phyloP scores from a whole-genome alignment of 164 flowering plant species.

The Stephania yunnanensis region DNA sequence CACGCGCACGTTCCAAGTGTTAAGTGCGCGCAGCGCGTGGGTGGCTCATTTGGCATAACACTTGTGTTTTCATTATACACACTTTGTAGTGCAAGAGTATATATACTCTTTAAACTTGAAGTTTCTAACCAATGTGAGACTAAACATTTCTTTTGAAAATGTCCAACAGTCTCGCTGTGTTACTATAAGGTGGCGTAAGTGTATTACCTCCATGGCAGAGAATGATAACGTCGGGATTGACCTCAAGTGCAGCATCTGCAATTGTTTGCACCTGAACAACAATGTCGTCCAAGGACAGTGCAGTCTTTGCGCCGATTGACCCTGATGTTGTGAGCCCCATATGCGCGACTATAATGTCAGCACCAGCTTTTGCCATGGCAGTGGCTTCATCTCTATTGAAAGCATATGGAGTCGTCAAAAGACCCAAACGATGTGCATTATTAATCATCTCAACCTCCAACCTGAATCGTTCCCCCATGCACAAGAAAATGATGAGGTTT shows the following conservation, averaged over 20 bases:
- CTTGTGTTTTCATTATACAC: no score
- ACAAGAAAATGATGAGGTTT: not conserved
- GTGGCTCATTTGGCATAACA: no score
- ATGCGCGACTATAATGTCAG: constrained; percentile 91
- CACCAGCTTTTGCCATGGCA: constrained; percentile 94
- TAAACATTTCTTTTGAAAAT: no score
- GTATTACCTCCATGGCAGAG: constrained; percentile 93
- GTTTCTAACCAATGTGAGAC: no score
- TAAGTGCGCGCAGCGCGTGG: no score
- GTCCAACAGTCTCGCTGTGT: no score
- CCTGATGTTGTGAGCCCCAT: constrained; percentile 98
- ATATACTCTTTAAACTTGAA: no score
- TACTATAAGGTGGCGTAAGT: not conserved
- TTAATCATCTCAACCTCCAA: constrained; percentile 91
- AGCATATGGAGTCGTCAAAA: constrained; percentile 94
- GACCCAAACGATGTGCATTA: constrained; percentile 78
- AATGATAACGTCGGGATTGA: constrained; percentile 66
- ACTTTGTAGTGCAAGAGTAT: no score
- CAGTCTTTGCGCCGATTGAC: constrained; percentile 88
- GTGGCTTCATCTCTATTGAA: constrained; percentile 72
- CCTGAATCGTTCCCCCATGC: constrained; percentile 30
- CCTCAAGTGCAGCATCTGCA: constrained; percentile 74
- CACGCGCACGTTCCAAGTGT: no score
- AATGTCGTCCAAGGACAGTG: constrained; percentile 74
- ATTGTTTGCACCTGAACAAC: constrained; percentile 76